These are phyloP conservation scores for Cymbopogon citratus DNA, from an alignment of 176 grass and related monocot species.

Conservation along the genomic window DNA sequence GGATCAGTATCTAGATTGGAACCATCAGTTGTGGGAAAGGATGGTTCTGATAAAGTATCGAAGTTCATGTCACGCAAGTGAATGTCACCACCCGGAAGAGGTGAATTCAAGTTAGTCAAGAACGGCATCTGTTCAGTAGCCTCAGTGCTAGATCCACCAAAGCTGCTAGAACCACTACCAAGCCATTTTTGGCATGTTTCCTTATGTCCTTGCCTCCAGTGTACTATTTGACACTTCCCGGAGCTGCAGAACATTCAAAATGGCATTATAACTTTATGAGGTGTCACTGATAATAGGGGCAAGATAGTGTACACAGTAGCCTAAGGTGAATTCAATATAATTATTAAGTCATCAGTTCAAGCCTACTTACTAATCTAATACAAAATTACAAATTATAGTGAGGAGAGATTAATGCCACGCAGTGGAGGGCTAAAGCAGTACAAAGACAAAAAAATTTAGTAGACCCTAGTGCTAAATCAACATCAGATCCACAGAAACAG, in stretches of 20 bases:
- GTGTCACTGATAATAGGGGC: neutral
- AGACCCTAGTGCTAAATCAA: neutral
- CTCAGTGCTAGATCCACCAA: slow-evolving; percentile 39
- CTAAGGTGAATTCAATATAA: neutral
- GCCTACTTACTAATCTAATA: neutral
- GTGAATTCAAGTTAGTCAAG: slow-evolving; percentile 65
- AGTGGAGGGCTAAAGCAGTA: neutral
- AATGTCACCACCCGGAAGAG: slow-evolving; percentile 52
- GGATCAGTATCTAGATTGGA: slow-evolving; percentile 32
- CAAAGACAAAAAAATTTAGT: neutral
- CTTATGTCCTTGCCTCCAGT: slow-evolving; percentile 95
- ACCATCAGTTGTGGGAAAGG: slow-evolving; percentile 37
- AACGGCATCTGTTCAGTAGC: slow-evolving; percentile 55
- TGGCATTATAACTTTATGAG: slow-evolving; percentile 3
- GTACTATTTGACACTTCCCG: slow-evolving; percentile 95
- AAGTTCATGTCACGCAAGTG: slow-evolving; percentile 47
- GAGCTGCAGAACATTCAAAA: slow-evolving; percentile 61
- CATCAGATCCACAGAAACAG: neutral
- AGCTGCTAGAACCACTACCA: slow-evolving; percentile 31
- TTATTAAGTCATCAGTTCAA: neutral
- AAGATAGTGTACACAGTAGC: neutral
- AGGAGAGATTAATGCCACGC: neutral
- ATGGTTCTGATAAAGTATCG: slow-evolving; percentile 57
- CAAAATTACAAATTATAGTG: neutral
- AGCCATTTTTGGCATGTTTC: slow-evolving; percentile 75